Conservation (phyloP, 257 asterid species). For the Ballota nigra region DNA sequence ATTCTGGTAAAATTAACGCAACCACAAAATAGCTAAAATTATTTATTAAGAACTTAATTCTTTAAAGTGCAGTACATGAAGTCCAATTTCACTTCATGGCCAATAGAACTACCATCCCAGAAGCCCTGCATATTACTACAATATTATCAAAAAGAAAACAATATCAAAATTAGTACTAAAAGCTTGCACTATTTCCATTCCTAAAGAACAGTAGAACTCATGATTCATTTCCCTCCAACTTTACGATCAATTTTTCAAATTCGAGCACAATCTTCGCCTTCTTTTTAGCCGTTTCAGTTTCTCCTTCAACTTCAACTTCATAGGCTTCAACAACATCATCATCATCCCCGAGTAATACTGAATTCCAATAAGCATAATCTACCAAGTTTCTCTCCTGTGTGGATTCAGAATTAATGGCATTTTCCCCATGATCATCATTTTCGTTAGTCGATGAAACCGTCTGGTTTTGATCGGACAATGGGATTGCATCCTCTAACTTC, state of each 20-base stretch:
- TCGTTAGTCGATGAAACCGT: neutral
- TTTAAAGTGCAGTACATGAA: neutral
- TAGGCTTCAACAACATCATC: neutral
- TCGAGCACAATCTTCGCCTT: constrained; percentile 20
- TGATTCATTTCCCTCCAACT: neutral
- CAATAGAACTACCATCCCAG: neutral
- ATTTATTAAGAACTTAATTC: neutral
- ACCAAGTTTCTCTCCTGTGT: neutral
- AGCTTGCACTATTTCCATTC: neutral
- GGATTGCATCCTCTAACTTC: neutral
- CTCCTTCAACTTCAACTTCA: constrained; percentile 13
- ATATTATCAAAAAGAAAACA: neutral
- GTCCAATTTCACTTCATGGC: neutral
- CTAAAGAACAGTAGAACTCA: neutral
- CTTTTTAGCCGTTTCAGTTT: constrained; percentile 1
- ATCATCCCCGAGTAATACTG: constrained; percentile 20
- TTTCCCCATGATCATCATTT: neutral
- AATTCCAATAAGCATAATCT: constrained; percentile 23
- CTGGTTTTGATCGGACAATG: neutral
- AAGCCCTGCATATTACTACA: neutral
- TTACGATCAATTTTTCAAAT: constrained; percentile 18
- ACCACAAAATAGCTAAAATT: neutral
- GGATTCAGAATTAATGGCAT: neutral
- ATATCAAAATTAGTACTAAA: neutral
- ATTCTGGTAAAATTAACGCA: neutral